Conservation (phyloP, 768 basidiomycete genomes). For the Auricularia cornea region DNA sequence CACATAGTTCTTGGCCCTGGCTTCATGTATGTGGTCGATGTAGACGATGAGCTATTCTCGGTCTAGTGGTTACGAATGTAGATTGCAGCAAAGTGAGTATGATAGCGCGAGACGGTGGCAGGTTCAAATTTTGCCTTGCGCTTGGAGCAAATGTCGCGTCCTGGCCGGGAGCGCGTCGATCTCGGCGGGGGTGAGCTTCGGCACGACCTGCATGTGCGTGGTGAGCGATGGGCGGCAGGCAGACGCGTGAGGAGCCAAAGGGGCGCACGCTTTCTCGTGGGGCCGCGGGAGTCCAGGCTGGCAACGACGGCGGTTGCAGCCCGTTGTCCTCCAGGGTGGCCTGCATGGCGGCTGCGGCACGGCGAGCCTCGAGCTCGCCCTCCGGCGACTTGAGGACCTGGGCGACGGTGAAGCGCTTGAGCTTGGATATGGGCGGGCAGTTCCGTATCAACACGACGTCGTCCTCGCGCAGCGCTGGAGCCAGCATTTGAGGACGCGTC, state of each 20-base stretch:
- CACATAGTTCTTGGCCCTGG: background rate
- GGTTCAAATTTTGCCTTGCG: background rate
- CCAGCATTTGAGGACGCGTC: constrained; percentile 1
- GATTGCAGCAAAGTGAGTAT: background rate
- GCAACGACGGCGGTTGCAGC: background rate
- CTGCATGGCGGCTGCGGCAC: background rate
- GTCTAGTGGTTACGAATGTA: background rate
- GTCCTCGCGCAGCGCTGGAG: constrained; percentile 52
- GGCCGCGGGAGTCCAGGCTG: background rate
- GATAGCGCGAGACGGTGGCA: too few species aligned
- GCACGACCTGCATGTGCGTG: background rate
- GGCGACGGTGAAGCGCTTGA: constrained; percentile 69
- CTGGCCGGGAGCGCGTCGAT: background rate
- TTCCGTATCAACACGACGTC: constrained; percentile 74
- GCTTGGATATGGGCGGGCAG: constrained; percentile 71
- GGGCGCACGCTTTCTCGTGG: background rate
- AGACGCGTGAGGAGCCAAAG: background rate
- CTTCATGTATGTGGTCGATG: background rate
- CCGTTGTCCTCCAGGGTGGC: background rate
- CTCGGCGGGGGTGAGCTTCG: background rate
- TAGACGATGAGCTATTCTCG: background rate
- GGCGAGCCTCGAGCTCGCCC: constrained; percentile 30
- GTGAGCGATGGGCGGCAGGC: background rate
- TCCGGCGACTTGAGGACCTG: constrained; percentile 61
- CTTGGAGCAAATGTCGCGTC: background rate